Percentiles rank a stretch among this genome's conserved stretches.
phyloP scores from a whole-genome alignment of 371 early-diverging fungal genomes.

The Mortierella sp. region DNA sequence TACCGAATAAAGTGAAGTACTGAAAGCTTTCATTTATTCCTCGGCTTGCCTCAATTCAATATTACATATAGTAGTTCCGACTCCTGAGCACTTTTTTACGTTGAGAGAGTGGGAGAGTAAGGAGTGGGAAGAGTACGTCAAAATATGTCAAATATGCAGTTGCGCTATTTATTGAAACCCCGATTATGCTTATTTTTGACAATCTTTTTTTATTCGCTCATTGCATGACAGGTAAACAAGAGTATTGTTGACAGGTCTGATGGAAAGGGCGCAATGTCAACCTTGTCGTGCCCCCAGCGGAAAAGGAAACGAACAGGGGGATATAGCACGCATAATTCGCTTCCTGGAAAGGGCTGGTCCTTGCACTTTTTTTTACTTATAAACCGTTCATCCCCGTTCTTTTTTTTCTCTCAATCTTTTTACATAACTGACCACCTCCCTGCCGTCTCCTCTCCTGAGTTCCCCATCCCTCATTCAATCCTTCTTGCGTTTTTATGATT shows the following conservation, averaged over 20 bases:
- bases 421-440: neutral
- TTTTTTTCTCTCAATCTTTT: neutral
- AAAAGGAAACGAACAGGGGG: slow-evolving; percentile 4
- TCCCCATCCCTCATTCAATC: neutral
- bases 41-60: too few species aligned
- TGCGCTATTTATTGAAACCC: neutral
- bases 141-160: neutral
- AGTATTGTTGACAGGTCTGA: neutral
- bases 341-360: neutral
- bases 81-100: too few species aligned
- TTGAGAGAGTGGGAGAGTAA: neutral
- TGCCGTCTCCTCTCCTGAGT: too few species aligned
- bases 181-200: slow-evolving; percentile 1
- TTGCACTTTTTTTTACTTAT: neutral
- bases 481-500: neutral
- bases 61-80: too few species aligned
- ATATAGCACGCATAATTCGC: neutral
- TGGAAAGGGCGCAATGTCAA: neutral
- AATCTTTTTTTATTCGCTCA: slow-evolving; percentile 9
- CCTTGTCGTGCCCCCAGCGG: neutral
- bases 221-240: slow-evolving; percentile 2
- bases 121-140: neutral
- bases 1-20: too few species aligned
- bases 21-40: too few species aligned
- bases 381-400: neutral